Percentiles rank a stretch among this genome's conserved stretches.
phyloP scores from a whole-genome alignment of 140 eudicot species.

The Erigeron philadelphicus region DNA sequence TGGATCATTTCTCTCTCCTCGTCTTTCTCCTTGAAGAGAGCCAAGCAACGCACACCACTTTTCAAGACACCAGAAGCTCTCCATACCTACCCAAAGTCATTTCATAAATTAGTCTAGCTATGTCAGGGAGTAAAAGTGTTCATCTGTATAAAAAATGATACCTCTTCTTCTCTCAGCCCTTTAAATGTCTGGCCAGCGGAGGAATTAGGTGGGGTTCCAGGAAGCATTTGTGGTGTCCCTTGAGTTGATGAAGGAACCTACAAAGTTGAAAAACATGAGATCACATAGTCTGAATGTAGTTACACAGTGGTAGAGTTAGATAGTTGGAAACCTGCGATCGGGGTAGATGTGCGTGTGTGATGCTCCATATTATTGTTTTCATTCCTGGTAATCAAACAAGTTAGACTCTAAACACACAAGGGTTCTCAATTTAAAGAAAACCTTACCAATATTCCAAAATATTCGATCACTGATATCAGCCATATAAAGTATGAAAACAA shows the following conservation, averaged over 20 bases:
- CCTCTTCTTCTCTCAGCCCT: slow-evolving; percentile 99
- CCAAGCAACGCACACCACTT: slow-evolving; percentile 97
- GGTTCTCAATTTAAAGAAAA: slow-evolving; percentile 4
- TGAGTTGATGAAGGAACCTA: slow-evolving; percentile 79
- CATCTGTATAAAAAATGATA: slow-evolving; percentile 23
- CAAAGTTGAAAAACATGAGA: slow-evolving; percentile 12
- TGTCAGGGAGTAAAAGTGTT: background rate
- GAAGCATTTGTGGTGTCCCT: slow-evolving; percentile 77
- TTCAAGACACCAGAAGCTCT: slow-evolving; percentile 92
- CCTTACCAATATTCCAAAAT: background rate
- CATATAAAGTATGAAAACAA: slow-evolving; percentile 17
- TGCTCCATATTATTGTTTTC: slow-evolving; percentile 99
- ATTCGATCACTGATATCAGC: background rate
- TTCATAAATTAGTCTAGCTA: slow-evolving; percentile 17
- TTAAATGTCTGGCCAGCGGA: slow-evolving; percentile 63
- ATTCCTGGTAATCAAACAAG: slow-evolving; percentile 53
- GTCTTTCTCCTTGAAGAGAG: slow-evolving; percentile 84
- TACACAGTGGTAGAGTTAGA: slow-evolving; percentile 6
- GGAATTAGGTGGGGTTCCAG: slow-evolving; percentile 53
- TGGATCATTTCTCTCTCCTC: slow-evolving; percentile 93
- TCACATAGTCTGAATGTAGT: background rate
- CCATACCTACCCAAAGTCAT: slow-evolving; percentile 59
- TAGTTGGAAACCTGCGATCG: slow-evolving; percentile 70
- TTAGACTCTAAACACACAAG: background rate
- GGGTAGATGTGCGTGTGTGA: slow-evolving; percentile 93